Percentiles rank a stretch among this genome's conserved stretches.
phyloP scores from a whole-genome alignment of 371 early-diverging fungal genomes.

The Mortierella sp. region DNA sequence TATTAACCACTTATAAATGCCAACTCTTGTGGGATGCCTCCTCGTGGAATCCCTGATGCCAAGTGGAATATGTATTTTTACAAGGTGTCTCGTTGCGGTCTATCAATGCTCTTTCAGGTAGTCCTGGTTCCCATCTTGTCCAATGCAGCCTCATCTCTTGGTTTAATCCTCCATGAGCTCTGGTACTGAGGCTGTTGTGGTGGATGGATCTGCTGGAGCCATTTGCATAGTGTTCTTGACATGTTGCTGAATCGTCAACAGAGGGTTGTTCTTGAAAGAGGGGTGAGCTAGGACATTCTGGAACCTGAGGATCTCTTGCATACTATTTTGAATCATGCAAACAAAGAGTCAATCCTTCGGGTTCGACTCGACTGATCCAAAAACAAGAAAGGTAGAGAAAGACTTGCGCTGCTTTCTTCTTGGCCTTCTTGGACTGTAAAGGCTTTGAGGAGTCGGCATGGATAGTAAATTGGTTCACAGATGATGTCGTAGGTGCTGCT shows the following conservation, averaged over 20 bases:
- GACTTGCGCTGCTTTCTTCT: constrained; percentile 65
- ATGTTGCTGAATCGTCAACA: constrained; percentile 76
- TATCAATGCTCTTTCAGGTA: no score
- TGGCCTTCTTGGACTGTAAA: constrained; percentile 58
- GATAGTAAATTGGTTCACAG: constrained; percentile 35
- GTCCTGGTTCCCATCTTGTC: no score
- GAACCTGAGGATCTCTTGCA: constrained; percentile 75
- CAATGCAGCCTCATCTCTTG: no score
- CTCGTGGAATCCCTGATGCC: no score
- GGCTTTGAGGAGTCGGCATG: constrained; percentile 48
- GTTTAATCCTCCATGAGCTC: constrained; percentile 43
- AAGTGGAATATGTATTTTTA: no score
- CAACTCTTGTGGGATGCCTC: no score
- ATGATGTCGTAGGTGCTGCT: constrained; percentile 21
- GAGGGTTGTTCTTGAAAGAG: constrained; percentile 75
- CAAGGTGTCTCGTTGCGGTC: no score
- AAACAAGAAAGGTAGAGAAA: background rate
- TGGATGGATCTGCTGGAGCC: constrained; percentile 37
- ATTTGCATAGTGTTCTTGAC: constrained; percentile 73
- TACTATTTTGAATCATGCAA: constrained; percentile 43
- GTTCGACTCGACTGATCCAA: background rate
- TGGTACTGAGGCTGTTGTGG: constrained; percentile 1
- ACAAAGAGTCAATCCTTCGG: background rate
- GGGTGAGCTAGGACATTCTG: constrained; percentile 75
- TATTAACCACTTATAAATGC: no score